phyloP scores from a whole-genome alignment of 2,329 filamentous ascomycete species.

The Alternaria arbusti region DNA sequence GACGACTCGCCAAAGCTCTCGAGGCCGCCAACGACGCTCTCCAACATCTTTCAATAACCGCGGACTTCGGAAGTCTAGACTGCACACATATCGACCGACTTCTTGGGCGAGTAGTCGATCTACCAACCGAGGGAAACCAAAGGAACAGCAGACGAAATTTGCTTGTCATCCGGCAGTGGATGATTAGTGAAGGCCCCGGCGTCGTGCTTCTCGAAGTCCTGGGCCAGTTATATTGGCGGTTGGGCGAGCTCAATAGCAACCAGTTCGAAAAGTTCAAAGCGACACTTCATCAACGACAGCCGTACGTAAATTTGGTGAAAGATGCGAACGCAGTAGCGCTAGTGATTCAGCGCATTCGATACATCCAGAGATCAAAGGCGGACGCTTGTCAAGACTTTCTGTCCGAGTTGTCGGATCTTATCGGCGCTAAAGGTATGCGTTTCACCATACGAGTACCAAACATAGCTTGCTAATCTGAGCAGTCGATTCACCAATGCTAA shows the following conservation, averaged over 20 bases:
- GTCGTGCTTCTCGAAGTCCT: slow-evolving; percentile 43
- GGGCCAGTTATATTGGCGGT: slow-evolving; percentile 44
- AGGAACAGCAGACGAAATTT: slow-evolving; percentile 45
- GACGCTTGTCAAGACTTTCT: slow-evolving; percentile 45
- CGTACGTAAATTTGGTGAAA: slow-evolving; percentile 37
- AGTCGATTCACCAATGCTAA: slow-evolving; percentile 37
- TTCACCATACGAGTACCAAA: background rate
- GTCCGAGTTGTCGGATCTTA: slow-evolving; percentile 40
- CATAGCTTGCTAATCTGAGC: slow-evolving; percentile 13
- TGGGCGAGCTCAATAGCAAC: slow-evolving; percentile 46
- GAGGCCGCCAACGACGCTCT: slow-evolving; percentile 44
- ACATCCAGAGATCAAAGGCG: slow-evolving; percentile 42
- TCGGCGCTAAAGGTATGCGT: slow-evolving; percentile 35
- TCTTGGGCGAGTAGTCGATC: slow-evolving; percentile 42
- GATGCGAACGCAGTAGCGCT: slow-evolving; percentile 31
- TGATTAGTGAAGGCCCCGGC: slow-evolving; percentile 41
- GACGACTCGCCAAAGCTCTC: slow-evolving; percentile 39
- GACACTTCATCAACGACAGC: slow-evolving; percentile 33
- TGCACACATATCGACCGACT: slow-evolving; percentile 45
- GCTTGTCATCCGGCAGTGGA: slow-evolving; percentile 44
- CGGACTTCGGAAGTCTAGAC: slow-evolving; percentile 38
- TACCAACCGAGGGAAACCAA: slow-evolving; percentile 44
- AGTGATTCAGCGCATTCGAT: slow-evolving; percentile 40
- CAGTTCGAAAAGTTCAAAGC: slow-evolving; percentile 46
- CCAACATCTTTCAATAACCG: slow-evolving; percentile 43